phyloP scores from a whole-genome alignment of 352 stramenopile species.

The Globisporangium irregulare region DNA sequence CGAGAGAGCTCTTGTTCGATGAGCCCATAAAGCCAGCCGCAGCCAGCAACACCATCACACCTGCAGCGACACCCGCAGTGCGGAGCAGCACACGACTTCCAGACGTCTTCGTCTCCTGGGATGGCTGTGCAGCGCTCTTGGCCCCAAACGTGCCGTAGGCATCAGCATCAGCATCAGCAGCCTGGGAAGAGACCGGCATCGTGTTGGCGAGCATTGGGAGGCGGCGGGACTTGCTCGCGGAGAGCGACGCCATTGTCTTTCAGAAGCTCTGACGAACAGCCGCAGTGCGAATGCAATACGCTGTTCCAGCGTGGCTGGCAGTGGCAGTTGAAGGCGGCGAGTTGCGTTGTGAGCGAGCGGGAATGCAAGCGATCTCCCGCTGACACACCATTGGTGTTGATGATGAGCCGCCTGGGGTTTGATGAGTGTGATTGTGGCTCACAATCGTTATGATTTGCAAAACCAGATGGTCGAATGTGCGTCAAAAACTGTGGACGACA shows the following conservation, averaged over 20 bases:
- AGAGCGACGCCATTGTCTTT: background rate
- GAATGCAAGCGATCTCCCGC: background rate
- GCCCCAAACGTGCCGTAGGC: slow-evolving; percentile 7
- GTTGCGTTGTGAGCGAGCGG: background rate
- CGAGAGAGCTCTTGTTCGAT: background rate
- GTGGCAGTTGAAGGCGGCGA: background rate
- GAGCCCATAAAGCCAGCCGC: background rate
- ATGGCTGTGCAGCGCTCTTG: background rate
- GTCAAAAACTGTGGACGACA: too few species aligned
- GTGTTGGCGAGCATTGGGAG: background rate
- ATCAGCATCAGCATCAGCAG: background rate
- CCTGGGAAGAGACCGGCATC: background rate
- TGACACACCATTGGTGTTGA: background rate
- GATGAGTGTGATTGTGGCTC: slow-evolving; percentile 3
- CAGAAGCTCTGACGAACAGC: background rate
- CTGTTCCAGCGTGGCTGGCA: background rate
- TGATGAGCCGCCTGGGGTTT: background rate
- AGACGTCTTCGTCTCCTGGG: background rate
- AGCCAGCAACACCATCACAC: slow-evolving; percentile 4
- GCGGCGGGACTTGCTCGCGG: background rate
- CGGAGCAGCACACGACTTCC: slow-evolving; percentile 2
- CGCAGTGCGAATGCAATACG: background rate
- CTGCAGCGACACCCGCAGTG: background rate
- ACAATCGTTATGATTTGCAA: background rate
- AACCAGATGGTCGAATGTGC: background rate